Conservation (phyloP, 2,329 filamentous ascomycete species). For the Aspergillus tubingensis region DNA sequence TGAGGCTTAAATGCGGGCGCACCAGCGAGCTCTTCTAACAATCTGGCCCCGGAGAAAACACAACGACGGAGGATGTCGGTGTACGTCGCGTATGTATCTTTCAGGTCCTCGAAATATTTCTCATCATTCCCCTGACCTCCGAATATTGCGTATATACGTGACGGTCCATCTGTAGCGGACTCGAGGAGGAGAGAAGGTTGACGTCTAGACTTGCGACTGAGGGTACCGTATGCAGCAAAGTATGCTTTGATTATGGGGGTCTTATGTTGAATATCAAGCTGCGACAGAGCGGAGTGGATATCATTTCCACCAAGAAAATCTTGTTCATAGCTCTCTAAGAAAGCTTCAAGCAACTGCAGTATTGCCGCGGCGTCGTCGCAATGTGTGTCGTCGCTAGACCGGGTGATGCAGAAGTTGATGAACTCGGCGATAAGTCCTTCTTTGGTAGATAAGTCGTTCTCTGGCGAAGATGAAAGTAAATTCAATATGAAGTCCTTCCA, state of each 20-base stretch:
- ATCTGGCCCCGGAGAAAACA: conserved; percentile 4
- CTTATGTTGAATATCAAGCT: neutral
- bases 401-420: neutral
- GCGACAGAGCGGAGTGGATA: neutral
- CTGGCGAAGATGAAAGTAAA: neutral
- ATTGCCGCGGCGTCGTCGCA: neutral
- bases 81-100: conserved; percentile 27
- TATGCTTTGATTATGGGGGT: conserved; percentile 2
- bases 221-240: neutral
- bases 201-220: neutral
- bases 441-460: neutral
- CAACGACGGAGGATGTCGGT: conserved; percentile 10
- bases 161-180: neutral
- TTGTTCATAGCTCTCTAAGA: neutral
- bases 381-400: neutral
- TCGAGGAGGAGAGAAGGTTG: neutral
- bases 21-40: conserved; percentile 11
- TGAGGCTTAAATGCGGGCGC: conserved; percentile 12
- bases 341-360: neutral
- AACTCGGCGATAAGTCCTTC: neutral
- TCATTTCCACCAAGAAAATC: neutral
- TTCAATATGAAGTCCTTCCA: neutral
- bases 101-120: conserved; percentile 29
- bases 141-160: conserved; percentile 22
- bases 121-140: conserved; percentile 34